These are phyloP conservation scores for Apiotrichum montevideense DNA, from an alignment of 1,284 basidiomycete genomes.

Conservation along the genomic window DNA sequence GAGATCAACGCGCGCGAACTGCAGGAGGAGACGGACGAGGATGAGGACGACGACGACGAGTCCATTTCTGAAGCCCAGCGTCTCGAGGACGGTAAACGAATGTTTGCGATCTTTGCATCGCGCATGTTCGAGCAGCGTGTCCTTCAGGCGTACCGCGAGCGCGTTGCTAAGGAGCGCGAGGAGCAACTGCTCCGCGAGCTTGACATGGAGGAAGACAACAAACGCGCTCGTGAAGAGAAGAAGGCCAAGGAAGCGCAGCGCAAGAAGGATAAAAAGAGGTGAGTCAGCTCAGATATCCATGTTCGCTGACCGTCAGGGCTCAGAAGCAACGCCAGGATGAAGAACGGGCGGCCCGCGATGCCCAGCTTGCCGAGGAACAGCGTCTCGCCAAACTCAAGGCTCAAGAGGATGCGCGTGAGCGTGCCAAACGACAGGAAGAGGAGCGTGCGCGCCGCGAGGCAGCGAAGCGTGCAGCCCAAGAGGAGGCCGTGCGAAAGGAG, in stretches of 20 bases:
- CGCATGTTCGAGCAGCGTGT: constrained; percentile 99
- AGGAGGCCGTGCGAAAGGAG: constrained; percentile 57
- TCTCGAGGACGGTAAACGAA: constrained; percentile 96
- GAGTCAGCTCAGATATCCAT: constrained; percentile 3
- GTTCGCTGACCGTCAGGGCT: constrained; percentile 53
- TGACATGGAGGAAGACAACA: constrained; percentile 76
- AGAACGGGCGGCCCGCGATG: constrained; percentile 69
- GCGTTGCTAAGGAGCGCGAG: constrained; percentile 85
- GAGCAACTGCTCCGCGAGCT: constrained; percentile 79
- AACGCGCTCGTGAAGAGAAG: constrained; percentile 81
- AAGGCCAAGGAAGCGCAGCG: constrained; percentile 94
- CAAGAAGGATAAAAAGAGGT: constrained; percentile 65
- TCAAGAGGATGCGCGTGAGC: constrained; percentile 59
- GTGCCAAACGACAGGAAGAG: constrained; percentile 64
- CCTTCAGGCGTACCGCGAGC: constrained; percentile 83
- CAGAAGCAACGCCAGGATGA: constrained; percentile 91
- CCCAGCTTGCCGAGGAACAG: constrained; percentile 75
- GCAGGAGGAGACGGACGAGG: constrained; percentile 55
- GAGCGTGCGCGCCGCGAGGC: constrained; percentile 66
- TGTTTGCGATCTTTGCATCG: constrained; percentile 99
- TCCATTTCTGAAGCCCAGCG: constrained; percentile 62
- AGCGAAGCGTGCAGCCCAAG: constrained; percentile 66
- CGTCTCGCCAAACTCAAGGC: constrained; percentile 62
- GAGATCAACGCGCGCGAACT: constrained; percentile 65
- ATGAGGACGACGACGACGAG: constrained; percentile 46